Evolutionary conservation across 176 grass and related monocot species (phyloP).

Genomic region (Miscanthus lutarioriparius): DNA sequence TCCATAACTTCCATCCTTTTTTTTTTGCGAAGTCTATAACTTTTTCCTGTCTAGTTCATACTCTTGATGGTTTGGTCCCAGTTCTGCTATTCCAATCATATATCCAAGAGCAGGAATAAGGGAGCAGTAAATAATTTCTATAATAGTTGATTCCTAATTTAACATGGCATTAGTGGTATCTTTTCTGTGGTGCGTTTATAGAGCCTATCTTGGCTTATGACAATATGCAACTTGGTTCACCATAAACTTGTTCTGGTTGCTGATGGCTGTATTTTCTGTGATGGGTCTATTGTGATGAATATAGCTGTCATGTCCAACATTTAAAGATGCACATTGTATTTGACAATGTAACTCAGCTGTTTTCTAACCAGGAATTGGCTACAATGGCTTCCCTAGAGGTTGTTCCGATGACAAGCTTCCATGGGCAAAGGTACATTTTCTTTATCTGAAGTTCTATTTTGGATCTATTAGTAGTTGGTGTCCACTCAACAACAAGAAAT

Average conservation of each 20-base stretch:
- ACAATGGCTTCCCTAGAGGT: slow-evolving; percentile 98
- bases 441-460: slow-evolving; percentile 12
- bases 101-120: not conserved
- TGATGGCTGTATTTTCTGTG: not conserved
- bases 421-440: slow-evolving; percentile 77
- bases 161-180: not conserved
- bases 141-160: not conserved
- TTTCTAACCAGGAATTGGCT: slow-evolving; percentile 76
- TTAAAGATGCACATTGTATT: not conserved
- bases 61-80: not conserved
- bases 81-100: not conserved
- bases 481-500: not conserved
- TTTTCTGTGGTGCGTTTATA: not conserved
- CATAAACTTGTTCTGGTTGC: not conserved
- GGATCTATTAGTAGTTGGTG: not conserved
- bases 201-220: not conserved
- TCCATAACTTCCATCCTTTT: not conserved
- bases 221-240: not conserved
- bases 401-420: slow-evolving; percentile 97
- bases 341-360: slow-evolving; percentile 26
- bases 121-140: not conserved
- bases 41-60: not conserved
- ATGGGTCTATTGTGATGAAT: not conserved
- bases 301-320: not conserved
- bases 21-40: too few relatives aligned